These are phyloP conservation scores for Diaporthe velutina DNA, from an alignment of 2,329 filamentous ascomycete genomes.

Conservation along the genomic window DNA sequence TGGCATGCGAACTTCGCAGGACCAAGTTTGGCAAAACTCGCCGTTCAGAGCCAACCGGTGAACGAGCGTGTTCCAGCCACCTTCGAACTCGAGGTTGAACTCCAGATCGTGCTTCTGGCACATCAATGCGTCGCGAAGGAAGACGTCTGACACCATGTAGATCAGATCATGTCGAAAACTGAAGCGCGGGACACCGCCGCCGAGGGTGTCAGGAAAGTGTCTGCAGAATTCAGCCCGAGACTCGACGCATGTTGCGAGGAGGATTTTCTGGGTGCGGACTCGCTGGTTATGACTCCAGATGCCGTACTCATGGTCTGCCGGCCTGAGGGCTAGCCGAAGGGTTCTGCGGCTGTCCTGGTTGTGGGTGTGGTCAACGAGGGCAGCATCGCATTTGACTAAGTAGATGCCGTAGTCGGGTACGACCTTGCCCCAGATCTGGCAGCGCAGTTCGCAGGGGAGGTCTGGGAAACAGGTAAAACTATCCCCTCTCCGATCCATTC, in stretches of 20 bases:
- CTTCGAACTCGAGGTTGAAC: background rate
- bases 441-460: background rate
- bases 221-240: background rate
- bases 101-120: too few relatives aligned
- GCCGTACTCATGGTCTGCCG: too few relatives aligned
- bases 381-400: background rate
- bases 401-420: background rate
- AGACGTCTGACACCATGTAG: background rate
- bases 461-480: background rate
- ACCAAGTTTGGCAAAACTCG: background rate
- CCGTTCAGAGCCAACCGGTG: background rate
- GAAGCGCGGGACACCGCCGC: background rate
- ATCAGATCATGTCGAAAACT: background rate
- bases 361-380: background rate
- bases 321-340: background rate
- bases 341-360: background rate
- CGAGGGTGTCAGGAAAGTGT: background rate
- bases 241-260: background rate
- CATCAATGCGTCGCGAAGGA: rapidly evolving
- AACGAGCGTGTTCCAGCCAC: background rate
- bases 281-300: background rate
- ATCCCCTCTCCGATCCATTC: background rate
- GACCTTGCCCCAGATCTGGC: background rate
- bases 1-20: background rate
- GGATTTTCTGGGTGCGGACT: background rate